A percentile compares a stretch with the other conserved stretches of the same genome.
These are phyloP conservation scores for Pseudozyma sp. DNA, from an alignment of 1,284 basidiomycete species.

Conservation along the genomic window DNA sequence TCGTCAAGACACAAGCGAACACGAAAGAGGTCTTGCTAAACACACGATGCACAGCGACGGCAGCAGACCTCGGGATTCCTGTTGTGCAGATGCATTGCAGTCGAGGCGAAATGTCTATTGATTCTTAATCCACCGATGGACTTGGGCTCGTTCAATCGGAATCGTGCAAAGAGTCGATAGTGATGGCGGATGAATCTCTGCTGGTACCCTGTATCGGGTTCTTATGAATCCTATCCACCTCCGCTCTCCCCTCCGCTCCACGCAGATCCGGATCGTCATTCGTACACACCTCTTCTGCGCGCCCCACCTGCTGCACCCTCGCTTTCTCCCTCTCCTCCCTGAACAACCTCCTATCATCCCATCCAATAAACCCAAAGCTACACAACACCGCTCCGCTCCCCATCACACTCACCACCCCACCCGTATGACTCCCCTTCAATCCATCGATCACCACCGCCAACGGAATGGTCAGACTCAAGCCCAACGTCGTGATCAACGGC, in stretches of 20 bases:
- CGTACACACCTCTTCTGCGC: neutral
- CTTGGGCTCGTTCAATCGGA: neutral
- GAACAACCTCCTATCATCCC: constrained; percentile 38
- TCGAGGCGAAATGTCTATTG: too few species aligned
- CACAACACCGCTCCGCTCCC: constrained; percentile 59
- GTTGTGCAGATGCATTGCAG: too few species aligned
- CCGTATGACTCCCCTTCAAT: constrained; percentile 72
- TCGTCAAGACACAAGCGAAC: too few species aligned
- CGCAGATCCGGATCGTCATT: neutral
- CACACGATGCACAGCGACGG: too few species aligned
- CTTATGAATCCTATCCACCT: too few species aligned
- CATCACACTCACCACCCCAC: constrained; percentile 45
- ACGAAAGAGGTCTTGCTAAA: too few species aligned
- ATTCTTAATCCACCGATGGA: too few species aligned
- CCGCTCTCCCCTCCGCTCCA: neutral
- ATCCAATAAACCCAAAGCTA: constrained; percentile 48
- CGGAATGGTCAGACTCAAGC: constrained; percentile 93
- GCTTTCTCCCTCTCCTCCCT: constrained; percentile 19
- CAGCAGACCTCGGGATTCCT: too few species aligned
- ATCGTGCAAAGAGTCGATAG: neutral
- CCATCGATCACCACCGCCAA: constrained; percentile 85
- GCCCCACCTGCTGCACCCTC: neutral
- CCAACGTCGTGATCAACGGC: constrained; percentile 85
- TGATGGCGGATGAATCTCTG: constrained; percentile 1
- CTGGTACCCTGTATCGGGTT: neutral